Conservation (phyloP, 208 protist species). For the Strigomonas culicis region DNA sequence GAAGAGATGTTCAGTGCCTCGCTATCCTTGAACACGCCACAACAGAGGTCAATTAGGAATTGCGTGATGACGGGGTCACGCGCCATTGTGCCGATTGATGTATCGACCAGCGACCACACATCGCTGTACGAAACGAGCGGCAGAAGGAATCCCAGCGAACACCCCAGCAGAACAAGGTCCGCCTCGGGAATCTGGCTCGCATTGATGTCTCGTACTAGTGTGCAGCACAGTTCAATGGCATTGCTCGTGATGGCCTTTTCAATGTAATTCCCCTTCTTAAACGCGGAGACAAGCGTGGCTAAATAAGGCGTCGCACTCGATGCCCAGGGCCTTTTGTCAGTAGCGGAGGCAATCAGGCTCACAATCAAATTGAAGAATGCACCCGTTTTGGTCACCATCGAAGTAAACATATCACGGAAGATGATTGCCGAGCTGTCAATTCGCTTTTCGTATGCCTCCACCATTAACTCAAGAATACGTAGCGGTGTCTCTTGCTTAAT, state of each 20-base stretch:
- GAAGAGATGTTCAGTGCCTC: constrained; percentile 20
- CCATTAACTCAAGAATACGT: constrained; percentile 30
- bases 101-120: constrained; percentile 49
- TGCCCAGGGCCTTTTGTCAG: constrained; percentile 27
- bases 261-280: constrained; percentile 35
- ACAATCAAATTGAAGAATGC: constrained; percentile 38
- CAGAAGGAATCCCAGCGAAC: constrained; percentile 48
- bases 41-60: constrained; percentile 52
- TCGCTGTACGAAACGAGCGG: constrained; percentile 58
- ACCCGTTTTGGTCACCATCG: constrained; percentile 38
- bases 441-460: constrained; percentile 16
- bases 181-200: constrained; percentile 16
- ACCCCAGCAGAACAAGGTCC: constrained; percentile 47
- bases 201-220: constrained; percentile 35
- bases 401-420: constrained; percentile 42
- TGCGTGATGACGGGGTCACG: constrained; percentile 26
- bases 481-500: constrained; percentile 21
- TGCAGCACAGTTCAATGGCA: constrained; percentile 56
- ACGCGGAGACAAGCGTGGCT: constrained; percentile 35
- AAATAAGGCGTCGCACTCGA: constrained; percentile 34
- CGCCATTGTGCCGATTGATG: constrained; percentile 26
- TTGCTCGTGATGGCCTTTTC: constrained; percentile 40
- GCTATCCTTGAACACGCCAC: constrained; percentile 30
- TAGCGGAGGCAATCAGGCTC: constrained; percentile 23
- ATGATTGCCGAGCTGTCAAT: constrained; percentile 25